Conservation (phyloP, 148 eudicot genomes). For the Simmondsia chinensis region DNA sequence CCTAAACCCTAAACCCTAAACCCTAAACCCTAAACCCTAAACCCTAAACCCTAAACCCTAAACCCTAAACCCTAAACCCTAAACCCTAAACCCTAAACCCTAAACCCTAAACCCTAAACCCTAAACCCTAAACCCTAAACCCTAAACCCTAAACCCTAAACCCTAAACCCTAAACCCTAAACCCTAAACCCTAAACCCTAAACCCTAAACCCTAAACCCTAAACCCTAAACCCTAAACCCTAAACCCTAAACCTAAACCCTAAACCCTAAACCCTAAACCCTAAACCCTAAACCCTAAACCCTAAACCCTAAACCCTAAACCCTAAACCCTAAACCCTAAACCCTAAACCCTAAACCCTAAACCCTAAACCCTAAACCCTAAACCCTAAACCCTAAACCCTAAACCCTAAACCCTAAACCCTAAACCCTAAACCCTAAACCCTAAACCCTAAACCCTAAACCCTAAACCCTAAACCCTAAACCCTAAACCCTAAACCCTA, state of each 20-base stretch:
- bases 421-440: conserved; percentile 7
- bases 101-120: conserved; percentile 15
- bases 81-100: conserved; percentile 17
- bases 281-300: conserved; percentile 8
- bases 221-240: conserved; percentile 7
- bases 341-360: conserved; percentile 6
- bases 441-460: conserved; percentile 3
- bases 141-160: conserved; percentile 15
- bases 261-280: conserved; percentile 1
- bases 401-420: conserved; percentile 6
- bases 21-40: conserved; percentile 17
- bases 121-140: conserved; percentile 16
- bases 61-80: conserved; percentile 17
- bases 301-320: conserved; percentile 3
- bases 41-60: conserved; percentile 15
- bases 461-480: conserved; percentile 8
- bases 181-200: conserved; percentile 18
- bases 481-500: conserved; percentile 12
- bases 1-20: conserved; percentile 15
- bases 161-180: conserved; percentile 11
- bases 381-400: conserved; percentile 8
- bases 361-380: conserved; percentile 4
- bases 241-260: conserved; percentile 8
- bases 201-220: conserved; percentile 7
- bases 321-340: neutral